Base-by-base conservation (phyloP, 225 moss, liverwort and hornwort species). In the Climacium dendroides region DNA sequence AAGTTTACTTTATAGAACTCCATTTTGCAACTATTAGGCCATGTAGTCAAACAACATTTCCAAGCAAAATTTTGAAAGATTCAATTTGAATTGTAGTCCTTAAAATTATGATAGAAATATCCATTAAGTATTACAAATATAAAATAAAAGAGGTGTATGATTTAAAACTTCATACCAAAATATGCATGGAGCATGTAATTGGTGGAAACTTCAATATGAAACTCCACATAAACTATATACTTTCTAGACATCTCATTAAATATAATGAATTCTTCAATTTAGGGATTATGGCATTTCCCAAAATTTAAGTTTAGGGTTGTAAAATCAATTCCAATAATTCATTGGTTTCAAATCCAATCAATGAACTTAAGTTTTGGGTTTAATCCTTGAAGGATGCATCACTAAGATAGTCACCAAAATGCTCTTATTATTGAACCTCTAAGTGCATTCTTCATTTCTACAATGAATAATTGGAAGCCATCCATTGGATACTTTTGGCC, bases 401-500 rank as follows among this genome's bases (percentile, higher is more conserved):
- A 17, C 2, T 9, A 63, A 63, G 18, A 18, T 63, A 34, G 9
- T 34, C 5, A 63, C 34, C 18, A 1, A 63, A 32, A n/a, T n/a
- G n/a, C 11, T n/a, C 6, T n/a, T 2, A n/a, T 66, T n/a, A 19
- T 19, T 62, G 5, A 18, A 63, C 9, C 10, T 6, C 19, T 6
- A 66, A 0, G 8, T 66, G 20, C n/a, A 66, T 20, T n/a, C 11
- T 66, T 11, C 11, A 20, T n/a, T 35, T n/a, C 14, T 61, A 61
- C 26, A 29, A 4, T 61, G 20, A 29, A 29, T 15, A 61, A 61
- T 15, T n/a, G n/a, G 61, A 30, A 30, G 4, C 30, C 15, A 29
- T 61, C 14, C 2, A 15, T 12, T 3, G 2, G 2, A 66, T 0
- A n/a, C 19, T 35, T 35, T 35, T 18, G 17, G 4, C 11, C 11